A percentile compares a stretch with the other conserved stretches of the same genome.
These are phyloP conservation scores for Phaeosphaeria sp. DNA, from an alignment of 2,329 filamentous ascomycete genomes.

Conservation along the genomic window DNA sequence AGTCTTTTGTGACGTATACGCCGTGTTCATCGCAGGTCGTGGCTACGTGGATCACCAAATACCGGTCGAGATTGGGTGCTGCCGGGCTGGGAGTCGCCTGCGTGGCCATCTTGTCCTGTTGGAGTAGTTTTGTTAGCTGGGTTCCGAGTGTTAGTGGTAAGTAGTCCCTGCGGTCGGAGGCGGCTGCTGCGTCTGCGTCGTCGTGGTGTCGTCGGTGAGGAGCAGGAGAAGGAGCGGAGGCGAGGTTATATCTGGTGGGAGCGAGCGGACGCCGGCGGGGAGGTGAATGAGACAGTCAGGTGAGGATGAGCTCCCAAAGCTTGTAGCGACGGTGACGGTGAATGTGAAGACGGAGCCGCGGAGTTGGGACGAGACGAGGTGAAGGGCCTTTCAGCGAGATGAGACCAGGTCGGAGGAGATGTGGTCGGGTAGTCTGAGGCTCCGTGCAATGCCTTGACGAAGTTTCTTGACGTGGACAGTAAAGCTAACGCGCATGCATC, in stretches of 20 bases:
- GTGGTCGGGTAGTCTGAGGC: slow-evolving; percentile 34
- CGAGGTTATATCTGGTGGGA: slow-evolving; percentile 10
- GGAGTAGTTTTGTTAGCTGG: neutral
- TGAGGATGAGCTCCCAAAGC: slow-evolving; percentile 24
- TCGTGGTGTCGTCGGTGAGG: slow-evolving; percentile 9
- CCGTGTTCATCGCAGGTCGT: slow-evolving; percentile 99
- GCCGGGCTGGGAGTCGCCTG: slow-evolving; percentile 40
- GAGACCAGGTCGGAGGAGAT: slow-evolving; percentile 32
- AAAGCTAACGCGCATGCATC: slow-evolving; percentile 32
- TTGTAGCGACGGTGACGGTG: slow-evolving; percentile 22
- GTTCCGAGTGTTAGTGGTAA: neutral
- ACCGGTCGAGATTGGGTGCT: slow-evolving; percentile 76
- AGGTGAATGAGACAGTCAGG: slow-evolving; percentile 27
- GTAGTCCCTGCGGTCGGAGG: neutral
- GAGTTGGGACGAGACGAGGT: slow-evolving; percentile 15
- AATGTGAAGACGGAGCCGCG: slow-evolving; percentile 24
- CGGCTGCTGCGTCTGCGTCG: slow-evolving; percentile 8
- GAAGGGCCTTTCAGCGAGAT: slow-evolving; percentile 30
- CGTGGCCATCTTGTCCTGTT: slow-evolving; percentile 30
- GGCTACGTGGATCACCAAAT: slow-evolving; percentile 97
- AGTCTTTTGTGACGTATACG: slow-evolving; percentile 99
- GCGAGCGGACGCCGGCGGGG: slow-evolving; percentile 33
- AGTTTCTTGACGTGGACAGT: slow-evolving; percentile 41
- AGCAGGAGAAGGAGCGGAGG: neutral
- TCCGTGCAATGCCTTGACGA: slow-evolving; percentile 35